Evolutionary conservation across 495 filamentous ascomycete species (phyloP).

Genomic region (Penicillium waksmanii): DNA sequence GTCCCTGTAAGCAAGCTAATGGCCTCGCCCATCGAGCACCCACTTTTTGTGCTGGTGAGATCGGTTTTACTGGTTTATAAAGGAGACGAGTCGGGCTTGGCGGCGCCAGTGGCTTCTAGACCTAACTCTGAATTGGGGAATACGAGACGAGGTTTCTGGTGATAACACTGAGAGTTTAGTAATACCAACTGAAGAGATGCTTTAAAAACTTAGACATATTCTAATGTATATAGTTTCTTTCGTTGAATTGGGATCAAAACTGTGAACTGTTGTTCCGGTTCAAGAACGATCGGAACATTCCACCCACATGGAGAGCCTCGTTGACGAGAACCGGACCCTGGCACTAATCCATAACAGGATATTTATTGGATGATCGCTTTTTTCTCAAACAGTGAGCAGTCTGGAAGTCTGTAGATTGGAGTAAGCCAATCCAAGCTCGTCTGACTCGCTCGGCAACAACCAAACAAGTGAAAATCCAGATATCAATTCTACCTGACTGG

Average conservation of each 20-base stretch:
- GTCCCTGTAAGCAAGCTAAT: neutral
- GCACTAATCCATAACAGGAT: neutral
- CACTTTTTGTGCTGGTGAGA: neutral
- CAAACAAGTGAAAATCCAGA: neutral
- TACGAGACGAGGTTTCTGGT: neutral
- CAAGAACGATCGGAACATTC: neutral
- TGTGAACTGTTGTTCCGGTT: neutral
- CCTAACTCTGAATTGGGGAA: neutral
- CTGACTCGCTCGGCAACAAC: neutral
- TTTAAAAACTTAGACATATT: no score
- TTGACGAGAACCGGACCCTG: neutral
- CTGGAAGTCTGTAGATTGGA: neutral
- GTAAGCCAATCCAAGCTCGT: neutral
- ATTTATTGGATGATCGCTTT: neutral
- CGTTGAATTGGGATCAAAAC: neutral
- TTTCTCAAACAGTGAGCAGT: neutral
- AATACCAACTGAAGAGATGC: neutral
- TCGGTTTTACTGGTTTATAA: neutral
- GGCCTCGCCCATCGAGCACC: neutral
- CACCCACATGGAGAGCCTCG: neutral
- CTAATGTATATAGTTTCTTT: no score
- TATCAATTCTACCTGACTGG: no score
- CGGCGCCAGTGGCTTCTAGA: slow-evolving; percentile 1
- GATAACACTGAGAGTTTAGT: neutral
- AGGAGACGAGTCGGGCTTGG: neutral